Base-by-base conservation (phyloP, 768 basidiomycete species). In the Hydnomerulius pinastri region DNA sequence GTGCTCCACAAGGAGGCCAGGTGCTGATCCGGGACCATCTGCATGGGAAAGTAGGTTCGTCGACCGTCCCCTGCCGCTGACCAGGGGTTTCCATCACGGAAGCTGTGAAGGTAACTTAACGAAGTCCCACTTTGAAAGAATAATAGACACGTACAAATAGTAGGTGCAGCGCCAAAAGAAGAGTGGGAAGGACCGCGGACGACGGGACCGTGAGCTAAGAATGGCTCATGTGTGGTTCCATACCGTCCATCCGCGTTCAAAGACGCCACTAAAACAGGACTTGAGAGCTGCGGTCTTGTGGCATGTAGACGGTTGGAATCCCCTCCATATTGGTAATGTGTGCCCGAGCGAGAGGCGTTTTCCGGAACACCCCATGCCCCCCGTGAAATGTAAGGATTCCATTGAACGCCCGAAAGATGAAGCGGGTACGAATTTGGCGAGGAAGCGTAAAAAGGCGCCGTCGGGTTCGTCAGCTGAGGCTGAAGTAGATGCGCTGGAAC, bases 21-120 rank as follows among this genome's bases (percentile, higher is more conserved):
- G n/a, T 33, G 24, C 17, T 45, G 7, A n/a, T 32, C 65, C n/a
- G n/a, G n/a, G n/a, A n/a, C n/a, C 65, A 66, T 51, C 41, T 30
- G 29, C 64, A 66, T 6, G 2, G 47, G 23, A 63, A 67, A n/a
- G 38, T 53, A 50, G 21, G 8, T 23, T 37, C 17, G 45, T 29
- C 40, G 4, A 40, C 15, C 27, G 29, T 20, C 17, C 36, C 36
- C 63, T 43, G 45, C 8, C 50, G 50, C 27, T 55, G 51, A 12
- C 53, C 50, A 10, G 43, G 56, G 36, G 56, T 29, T 48, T n/a
- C 28, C 15, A 21, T n/a, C 4, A 41, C 12, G 11, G 45, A 23
- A 9, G n/a, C n/a, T n/a, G n/a, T n/a, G n/a, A n/a, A n/a, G n/a
- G n/a, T n/a, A n/a, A n/a, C n/a, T n/a, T n/a, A n/a, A n/a, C n/a